Conservation (phyloP, 2,329 filamentous ascomycete genomes). For the Rugonectria rugulosa region DNA sequence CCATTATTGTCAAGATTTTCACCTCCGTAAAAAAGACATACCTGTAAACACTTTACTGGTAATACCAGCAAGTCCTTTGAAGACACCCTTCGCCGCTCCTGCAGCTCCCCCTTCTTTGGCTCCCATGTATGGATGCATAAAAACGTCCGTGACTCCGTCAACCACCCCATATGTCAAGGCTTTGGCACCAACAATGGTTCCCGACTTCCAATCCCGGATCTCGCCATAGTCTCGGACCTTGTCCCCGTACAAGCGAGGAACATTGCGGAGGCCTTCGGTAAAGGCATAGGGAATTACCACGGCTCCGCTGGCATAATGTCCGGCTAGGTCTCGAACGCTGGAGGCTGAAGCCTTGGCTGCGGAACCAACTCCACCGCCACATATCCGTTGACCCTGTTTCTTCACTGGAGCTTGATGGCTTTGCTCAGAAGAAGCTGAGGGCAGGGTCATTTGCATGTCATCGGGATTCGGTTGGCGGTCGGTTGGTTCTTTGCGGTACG, state of each 20-base stretch:
- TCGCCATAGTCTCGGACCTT: constrained; percentile 16
- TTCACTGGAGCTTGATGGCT: too few species aligned
- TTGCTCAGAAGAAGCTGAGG: too few species aligned
- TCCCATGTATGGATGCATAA: constrained; percentile 12
- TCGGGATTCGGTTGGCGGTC: too few species aligned
- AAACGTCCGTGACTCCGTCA: constrained; percentile 14
- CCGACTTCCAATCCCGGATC: constrained; percentile 18
- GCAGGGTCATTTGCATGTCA: too few species aligned
- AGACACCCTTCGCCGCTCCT: constrained; percentile 15
- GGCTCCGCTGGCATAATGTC: constrained; percentile 16
- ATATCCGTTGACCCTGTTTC: too few species aligned
- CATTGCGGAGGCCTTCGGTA: constrained; percentile 22
- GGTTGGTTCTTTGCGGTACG: constrained; percentile 14
- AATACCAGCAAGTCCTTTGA: constrained; percentile 1
- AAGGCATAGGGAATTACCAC: constrained; percentile 23
- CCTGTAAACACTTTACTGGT: neutral
- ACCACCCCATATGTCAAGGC: constrained; percentile 19
- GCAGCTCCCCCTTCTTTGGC: constrained; percentile 15
- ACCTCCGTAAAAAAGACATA: too few species aligned
- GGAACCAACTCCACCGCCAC: too few species aligned
- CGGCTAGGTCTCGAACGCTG: constrained; percentile 18
- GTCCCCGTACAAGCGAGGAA: constrained; percentile 19
- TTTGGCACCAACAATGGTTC: constrained; percentile 4
- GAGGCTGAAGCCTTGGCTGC: too few species aligned
- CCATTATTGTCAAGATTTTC: too few species aligned